A percentile compares a stretch with the other conserved stretches of the same genome.
Evolutionary conservation across 352 stramenopile genomes (phyloP).

Genomic region (Globisporangium heterothallicum): DNA sequence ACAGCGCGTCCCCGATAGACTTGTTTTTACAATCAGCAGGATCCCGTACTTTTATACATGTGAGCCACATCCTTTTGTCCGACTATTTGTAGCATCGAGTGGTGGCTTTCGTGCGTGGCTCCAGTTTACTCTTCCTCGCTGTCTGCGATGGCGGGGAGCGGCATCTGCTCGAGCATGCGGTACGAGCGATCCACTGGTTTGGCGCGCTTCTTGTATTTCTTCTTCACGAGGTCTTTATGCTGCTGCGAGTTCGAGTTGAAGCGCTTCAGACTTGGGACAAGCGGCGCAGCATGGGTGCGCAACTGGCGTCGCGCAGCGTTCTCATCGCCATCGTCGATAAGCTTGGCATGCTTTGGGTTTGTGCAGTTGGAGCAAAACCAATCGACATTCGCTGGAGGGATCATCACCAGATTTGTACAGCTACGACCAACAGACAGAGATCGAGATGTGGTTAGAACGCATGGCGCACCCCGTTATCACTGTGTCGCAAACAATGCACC

Average conservation of each 20-base stretch:
- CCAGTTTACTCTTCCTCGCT: conserved; percentile 17
- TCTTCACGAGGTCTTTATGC: conserved; percentile 23
- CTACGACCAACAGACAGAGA: conserved; percentile 9
- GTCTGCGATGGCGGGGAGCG: conserved; percentile 35
- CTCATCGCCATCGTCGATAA: conserved; percentile 6
- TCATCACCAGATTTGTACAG: conserved; percentile 61
- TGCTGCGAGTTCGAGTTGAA: conserved; percentile 31
- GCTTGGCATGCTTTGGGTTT: conserved; percentile 27
- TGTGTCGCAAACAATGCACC: no score
- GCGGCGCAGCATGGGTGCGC: conserved; percentile 31
- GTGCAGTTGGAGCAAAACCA: conserved; percentile 74
- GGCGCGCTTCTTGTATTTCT: conserved; percentile 49
- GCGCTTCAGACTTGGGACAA: conserved; percentile 56
- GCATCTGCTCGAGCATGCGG: conserved; percentile 58
- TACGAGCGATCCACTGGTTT: conserved; percentile 45
- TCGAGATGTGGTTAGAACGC: not conserved
- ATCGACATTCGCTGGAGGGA: conserved; percentile 41
- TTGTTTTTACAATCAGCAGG: not conserved
- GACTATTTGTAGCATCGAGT: no score
- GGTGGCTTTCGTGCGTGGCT: no score
- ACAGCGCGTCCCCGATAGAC: not conserved
- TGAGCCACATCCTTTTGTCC: no score
- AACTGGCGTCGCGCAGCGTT: conserved; percentile 30
- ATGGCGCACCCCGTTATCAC: no score
- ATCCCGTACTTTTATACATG: no score